Evolutionary conservation across 768 basidiomycete species (phyloP), one percentile per base, ranked within the genome.

Genomic region (Macrocybe gigantea): DNA sequence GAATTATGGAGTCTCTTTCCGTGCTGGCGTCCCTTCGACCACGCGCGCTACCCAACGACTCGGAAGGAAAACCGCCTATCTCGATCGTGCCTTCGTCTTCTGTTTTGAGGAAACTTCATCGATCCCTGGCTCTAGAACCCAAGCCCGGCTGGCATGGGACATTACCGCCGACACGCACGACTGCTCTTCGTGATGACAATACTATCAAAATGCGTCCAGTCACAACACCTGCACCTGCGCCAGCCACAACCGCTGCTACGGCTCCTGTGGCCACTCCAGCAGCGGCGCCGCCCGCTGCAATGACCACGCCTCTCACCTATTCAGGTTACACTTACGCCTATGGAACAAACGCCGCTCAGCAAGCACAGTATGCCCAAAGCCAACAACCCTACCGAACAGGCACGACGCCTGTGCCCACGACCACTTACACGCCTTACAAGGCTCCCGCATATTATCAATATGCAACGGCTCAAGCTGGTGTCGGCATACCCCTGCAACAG

Each of bases 91-190:
- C 89, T 3, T 73, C 87, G 0, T 63, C 83, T 6, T 66, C 79
- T 29, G 64, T 80, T 48, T 74, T 92, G n/a, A 84, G 77, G 53
- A 82, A 77, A 56, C 72, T 93, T 2, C 84, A 88, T 55, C 79
- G 74, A 14, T 85, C 85, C 1, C 69, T 92, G 2, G 85, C 83
- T 1, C 59, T 77, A 22, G 71, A 73, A 7, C 73, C 83, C 11
- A 69, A 78, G 2, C 68, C 70, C 48, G 84, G 87, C 14, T 92
- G 88, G 88, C 69, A 80, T 54, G 88, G 88, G 33, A 90, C 82
- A 2, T 73, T 91, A 3, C 79, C 83, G 8, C 57, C 78, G 9
- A 68, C 73, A 41, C 72, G 74, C 22, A 50, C 75, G 7, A 73
- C 76, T 0, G 85, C 88, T 5, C 74, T 90, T 11, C 79, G 82